These are phyloP conservation scores for Asterionellopsis glacialis DNA, from an alignment of 108 stramenopile species.

Conservation along the genomic window DNA sequence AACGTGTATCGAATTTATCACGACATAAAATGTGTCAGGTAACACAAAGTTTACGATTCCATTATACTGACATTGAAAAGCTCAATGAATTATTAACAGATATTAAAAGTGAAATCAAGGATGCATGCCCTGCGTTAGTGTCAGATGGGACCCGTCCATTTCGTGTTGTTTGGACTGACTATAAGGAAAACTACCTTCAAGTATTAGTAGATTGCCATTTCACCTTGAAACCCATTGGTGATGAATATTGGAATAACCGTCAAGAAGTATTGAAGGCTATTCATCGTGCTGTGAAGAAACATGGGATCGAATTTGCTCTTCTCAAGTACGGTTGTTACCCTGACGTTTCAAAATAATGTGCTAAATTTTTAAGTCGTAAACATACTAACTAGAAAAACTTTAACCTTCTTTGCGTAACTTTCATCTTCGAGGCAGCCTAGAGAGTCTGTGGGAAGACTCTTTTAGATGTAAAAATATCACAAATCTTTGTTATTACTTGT, in stretches of 20 bases:
- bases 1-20: slow-evolving; percentile 57
- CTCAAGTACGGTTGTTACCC: background rate
- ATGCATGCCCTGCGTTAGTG: slow-evolving; percentile 48
- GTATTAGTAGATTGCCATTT: slow-evolving; percentile 68
- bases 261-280: slow-evolving; percentile 63
- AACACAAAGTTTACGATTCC: slow-evolving; percentile 47
- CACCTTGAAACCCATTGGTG: slow-evolving; percentile 38
- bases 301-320: slow-evolving; percentile 41
- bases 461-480: no score
- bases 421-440: no score
- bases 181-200: slow-evolving; percentile 39
- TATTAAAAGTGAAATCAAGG: slow-evolving; percentile 60
- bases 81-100: slow-evolving; percentile 40
- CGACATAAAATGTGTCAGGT: slow-evolving; percentile 54
- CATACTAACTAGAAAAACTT: no score
- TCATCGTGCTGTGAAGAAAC: slow-evolving; percentile 47
- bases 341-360: no score
- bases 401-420: no score
- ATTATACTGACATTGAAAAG: slow-evolving; percentile 46
- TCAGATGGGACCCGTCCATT: slow-evolving; percentile 64
- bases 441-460: no score
- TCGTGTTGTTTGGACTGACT: slow-evolving; percentile 47
- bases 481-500: no score
- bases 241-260: slow-evolving; percentile 55
- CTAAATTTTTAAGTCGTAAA: no score